Percentiles rank a stretch among this genome's conserved stretches.
phyloP scores from a whole-genome alignment of 1,139 yeast species.

The Lodderomyces beijingensis region DNA sequence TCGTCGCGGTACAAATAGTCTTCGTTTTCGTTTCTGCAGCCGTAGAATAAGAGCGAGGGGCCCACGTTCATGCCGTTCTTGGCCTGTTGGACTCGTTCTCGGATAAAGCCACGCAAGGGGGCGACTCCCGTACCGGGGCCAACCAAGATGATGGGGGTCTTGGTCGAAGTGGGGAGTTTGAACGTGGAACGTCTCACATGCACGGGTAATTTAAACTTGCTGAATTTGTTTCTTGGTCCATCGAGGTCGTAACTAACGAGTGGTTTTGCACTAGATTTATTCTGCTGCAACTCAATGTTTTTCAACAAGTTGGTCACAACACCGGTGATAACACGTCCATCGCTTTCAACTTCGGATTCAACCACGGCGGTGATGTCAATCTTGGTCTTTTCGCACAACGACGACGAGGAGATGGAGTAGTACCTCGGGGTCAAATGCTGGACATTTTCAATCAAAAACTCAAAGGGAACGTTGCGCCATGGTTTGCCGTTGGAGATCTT shows the following conservation, averaged over 20 bases:
- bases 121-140: constrained; percentile 99
- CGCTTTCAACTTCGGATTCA: constrained; percentile 59
- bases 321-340: constrained; percentile 53
- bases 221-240: constrained; percentile 75
- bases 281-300: constrained; percentile 63
- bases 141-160: constrained; percentile 81
- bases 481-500: constrained; percentile 55
- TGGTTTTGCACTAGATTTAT: constrained; percentile 36
- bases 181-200: constrained; percentile 94
- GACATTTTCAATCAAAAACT: constrained; percentile 74
- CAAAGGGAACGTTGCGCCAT: constrained; percentile 81
- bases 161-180: constrained; percentile 85
- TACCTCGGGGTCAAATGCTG: constrained; percentile 89
- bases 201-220: constrained; percentile 66
- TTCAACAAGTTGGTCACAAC: constrained; percentile 87
- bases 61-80: constrained; percentile 59
- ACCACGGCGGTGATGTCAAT: constrained; percentile 91
- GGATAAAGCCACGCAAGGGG: constrained; percentile 89
- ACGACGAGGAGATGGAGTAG: constrained; percentile 93
- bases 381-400: constrained; percentile 67
- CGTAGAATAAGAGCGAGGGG: constrained; percentile 73
- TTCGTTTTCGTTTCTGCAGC: constrained; percentile 71
- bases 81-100: constrained; percentile 60
- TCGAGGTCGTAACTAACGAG: constrained; percentile 61
- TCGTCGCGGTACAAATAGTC: constrained; percentile 84